Percentiles rank a stretch among this genome's conserved stretches.
Evolutionary conservation across 306 rosid genomes (phyloP).

Genomic region (Dryas drummondii): DNA sequence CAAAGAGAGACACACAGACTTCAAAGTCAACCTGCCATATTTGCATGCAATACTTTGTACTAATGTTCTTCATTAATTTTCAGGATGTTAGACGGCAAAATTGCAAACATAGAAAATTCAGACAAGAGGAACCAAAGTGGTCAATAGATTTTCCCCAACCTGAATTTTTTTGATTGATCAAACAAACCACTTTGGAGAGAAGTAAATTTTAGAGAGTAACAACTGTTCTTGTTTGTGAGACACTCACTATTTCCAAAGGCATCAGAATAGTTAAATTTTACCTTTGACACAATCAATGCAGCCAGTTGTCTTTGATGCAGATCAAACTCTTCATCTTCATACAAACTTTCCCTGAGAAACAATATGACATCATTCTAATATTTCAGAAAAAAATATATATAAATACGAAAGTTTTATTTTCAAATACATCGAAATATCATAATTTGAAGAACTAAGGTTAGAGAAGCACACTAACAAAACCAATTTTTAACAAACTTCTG

Average conservation of each 20-base stretch:
- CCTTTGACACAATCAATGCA: constrained; percentile 91
- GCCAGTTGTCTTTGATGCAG: constrained; percentile 90
- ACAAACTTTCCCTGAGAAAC: constrained; percentile 78
- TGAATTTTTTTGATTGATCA: neutral
- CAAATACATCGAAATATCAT: neutral
- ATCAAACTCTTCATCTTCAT: constrained; percentile 91
- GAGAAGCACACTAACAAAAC: no score
- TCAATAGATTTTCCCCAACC: neutral
- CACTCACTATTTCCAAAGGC: constrained; percentile 3
- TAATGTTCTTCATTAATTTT: neutral
- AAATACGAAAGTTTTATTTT: neutral
- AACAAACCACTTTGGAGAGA: neutral
- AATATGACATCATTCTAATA: neutral
- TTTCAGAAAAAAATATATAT: neutral
- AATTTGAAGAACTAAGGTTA: neutral
- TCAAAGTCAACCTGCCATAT: neutral
- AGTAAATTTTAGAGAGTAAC: no score
- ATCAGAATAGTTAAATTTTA: constrained; percentile 23
- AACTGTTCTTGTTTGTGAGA: neutral
- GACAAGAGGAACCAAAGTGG: neutral
- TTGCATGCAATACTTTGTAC: neutral
- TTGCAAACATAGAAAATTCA: neutral
- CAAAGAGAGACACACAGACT: neutral
- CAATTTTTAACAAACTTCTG: no score
- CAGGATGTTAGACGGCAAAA: neutral